Evolutionary conservation across 495 filamentous ascomycete genomes (phyloP), one percentile per base, ranked within the genome.

Genomic region (Darksidea phi): DNA sequence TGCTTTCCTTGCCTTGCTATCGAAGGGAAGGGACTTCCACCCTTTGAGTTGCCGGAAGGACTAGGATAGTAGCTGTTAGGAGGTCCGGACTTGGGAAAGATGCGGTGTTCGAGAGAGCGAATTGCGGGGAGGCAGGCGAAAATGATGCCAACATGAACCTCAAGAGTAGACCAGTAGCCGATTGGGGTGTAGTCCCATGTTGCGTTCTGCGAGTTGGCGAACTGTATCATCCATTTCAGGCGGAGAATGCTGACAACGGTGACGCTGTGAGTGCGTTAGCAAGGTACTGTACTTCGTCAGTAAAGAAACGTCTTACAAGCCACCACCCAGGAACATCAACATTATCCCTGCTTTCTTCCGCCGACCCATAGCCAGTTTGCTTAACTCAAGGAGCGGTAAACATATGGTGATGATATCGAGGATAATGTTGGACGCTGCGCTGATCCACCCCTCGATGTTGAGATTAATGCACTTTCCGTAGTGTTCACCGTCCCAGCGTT

Each of bases 301-400:
- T 32, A 70, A 55, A 47, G 48, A 32, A 43, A 51, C 17, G 71
- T 10, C 74, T 61, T 71, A 83, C 80, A 84, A 75, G 20, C 81
- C 72, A 11, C 82, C 82, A 17, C 82, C 71, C 3, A 72, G 71
- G 64, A 84, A 83, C 70, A 84, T 79, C 6, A 81, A 21, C 38
- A 75, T 73, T 34, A 84, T 69, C n/a, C 72, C 74, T 8, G 77
- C 51, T 64, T 81, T 84, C 67, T 78, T 81, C 52, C 72, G 72
- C 47, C 62, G 64, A 13, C 72, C 72, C 43, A 84, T 63, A 13
- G 78, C 59, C 11, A 84, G 66, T 6, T 71, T 59, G 17, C 72
- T 63, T 6, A 84, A 64, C 12, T 77, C 72, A 21, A 71, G 71
- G 17, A 84, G 73, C 0, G 83, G 80, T 11, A 73, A 57, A 26